Conservation (phyloP, 2,329 filamentous ascomycete species). For the Hymenoscyphus occultus region DNA sequence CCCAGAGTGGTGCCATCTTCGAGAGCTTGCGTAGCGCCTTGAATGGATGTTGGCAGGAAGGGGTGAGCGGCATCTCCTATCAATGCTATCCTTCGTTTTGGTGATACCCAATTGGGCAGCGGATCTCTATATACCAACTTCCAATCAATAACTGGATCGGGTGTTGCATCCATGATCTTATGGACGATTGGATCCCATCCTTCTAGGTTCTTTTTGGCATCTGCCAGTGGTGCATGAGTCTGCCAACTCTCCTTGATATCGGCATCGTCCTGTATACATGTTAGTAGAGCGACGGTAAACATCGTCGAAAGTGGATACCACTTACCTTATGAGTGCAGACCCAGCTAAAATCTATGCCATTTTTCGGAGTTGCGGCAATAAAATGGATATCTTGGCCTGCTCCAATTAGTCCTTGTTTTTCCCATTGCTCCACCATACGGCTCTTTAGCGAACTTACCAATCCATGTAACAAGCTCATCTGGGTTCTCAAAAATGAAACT, state of each 20-base stretch:
- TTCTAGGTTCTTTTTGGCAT: slow-evolving; percentile 21
- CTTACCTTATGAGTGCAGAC: slow-evolving; percentile 50
- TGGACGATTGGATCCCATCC: slow-evolving; percentile 30
- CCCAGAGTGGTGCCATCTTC: slow-evolving; percentile 41
- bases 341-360: slow-evolving; percentile 52
- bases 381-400: slow-evolving; percentile 48
- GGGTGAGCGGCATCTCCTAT: slow-evolving; percentile 68
- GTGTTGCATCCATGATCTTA: slow-evolving; percentile 29
- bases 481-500: slow-evolving; percentile 39
- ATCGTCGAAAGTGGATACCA: background rate
- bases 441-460: slow-evolving; percentile 36
- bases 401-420: background rate
- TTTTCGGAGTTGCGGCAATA: slow-evolving; percentile 51
- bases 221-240: slow-evolving; percentile 17
- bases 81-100: slow-evolving; percentile 44
- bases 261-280: slow-evolving; percentile 32
- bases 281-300: slow-evolving; percentile 2
- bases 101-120: slow-evolving; percentile 31
- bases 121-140: slow-evolving; percentile 35
- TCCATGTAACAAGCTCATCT: slow-evolving; percentile 51
- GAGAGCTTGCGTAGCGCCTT: slow-evolving; percentile 39
- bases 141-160: slow-evolving; percentile 32
- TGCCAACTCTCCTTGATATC: slow-evolving; percentile 48
- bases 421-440: background rate
- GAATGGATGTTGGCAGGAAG: slow-evolving; percentile 48